Evolutionary conservation across 345 rosid species (phyloP), one percentile per base, ranked within the genome.

Genomic region (Arabis alpina): DNA sequence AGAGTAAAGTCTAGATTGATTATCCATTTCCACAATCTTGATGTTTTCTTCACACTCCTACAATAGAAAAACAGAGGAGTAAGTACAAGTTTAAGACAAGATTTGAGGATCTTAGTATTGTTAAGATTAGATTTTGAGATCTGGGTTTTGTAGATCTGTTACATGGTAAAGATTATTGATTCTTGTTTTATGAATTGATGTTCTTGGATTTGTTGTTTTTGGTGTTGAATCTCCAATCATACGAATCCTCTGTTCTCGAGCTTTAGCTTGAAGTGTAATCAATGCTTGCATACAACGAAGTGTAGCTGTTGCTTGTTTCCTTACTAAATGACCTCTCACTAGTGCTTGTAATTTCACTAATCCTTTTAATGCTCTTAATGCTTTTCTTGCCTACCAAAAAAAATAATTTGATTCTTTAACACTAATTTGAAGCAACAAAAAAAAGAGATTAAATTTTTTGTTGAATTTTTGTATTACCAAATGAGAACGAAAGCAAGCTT

Each of bases 291-390:
- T 93, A 78, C 96, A 86, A 45, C 88, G 42, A 49, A 94, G 90
- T 2, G 99, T 94, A 61, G 88, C 93, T 3, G 82, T 86, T 66
- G 93, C 99, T 77, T 83, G 95, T 76, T 91, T 91, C 75, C 97
- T 85, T 56, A 91, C 97, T 52, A 91, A 80, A 77, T 89, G 91
- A 57, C 97, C 97, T 66, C 99, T 89, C 34, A 91, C 84, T 58
- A 93, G 48, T 45, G 97, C 96, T 79, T 93, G 92, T 80, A 93
- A 51, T 86, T 93, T 93, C 72, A 93, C 97, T 14, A 93, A 66
- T 12, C 99, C 99, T 77, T 61, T 89, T 75, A 94, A 76, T 0
- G 99, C 99, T 70, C 85, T 64, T 66, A 94, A 68, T 13, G 99
- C 99, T 79, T 89, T 91, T 48, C 91, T 88, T 40, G 99, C 99